These are phyloP conservation scores for Fistulinella cinereoalba DNA, from an alignment of 1,284 basidiomycete species.

Conservation along the genomic window DNA sequence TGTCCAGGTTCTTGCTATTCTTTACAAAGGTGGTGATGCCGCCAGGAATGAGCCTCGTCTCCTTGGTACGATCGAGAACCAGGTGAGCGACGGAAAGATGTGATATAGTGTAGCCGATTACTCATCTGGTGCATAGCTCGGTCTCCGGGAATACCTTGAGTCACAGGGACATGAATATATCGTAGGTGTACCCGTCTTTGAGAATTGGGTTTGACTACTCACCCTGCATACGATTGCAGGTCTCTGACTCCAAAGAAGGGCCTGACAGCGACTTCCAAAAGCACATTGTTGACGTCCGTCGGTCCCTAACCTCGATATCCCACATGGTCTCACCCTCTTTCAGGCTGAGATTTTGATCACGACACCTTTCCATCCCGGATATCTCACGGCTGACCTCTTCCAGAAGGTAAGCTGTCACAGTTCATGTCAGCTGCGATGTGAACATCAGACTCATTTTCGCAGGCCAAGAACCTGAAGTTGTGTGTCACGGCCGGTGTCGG, in stretches of 20 bases:
- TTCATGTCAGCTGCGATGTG: background rate
- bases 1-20: constrained; percentile 72
- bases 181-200: constrained; percentile 37
- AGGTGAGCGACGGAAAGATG: constrained; percentile 40
- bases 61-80: constrained; percentile 88
- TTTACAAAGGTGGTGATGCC: constrained; percentile 72
- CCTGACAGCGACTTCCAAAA: constrained; percentile 84
- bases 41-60: constrained; percentile 82
- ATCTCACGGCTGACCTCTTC: constrained; percentile 81
- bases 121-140: constrained; percentile 69
- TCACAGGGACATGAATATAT: constrained; percentile 77
- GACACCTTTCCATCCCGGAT: constrained; percentile 92
- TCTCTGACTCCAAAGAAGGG: constrained; percentile 88
- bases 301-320: background rate
- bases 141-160: constrained; percentile 69
- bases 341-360: constrained; percentile 80
- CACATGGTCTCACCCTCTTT: constrained; percentile 8
- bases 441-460: constrained; percentile 15
- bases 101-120: too few relatives aligned
- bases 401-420: constrained; percentile 45
- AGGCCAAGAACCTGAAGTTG: constrained; percentile 90
- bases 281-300: constrained; percentile 76
- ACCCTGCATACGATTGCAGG: constrained; percentile 40
- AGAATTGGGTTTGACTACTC: background rate
- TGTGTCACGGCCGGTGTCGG: constrained; percentile 95